phyloP scores from a whole-genome alignment of 140 eudicot genomes.

The Ambrosia hybrid region DNA sequence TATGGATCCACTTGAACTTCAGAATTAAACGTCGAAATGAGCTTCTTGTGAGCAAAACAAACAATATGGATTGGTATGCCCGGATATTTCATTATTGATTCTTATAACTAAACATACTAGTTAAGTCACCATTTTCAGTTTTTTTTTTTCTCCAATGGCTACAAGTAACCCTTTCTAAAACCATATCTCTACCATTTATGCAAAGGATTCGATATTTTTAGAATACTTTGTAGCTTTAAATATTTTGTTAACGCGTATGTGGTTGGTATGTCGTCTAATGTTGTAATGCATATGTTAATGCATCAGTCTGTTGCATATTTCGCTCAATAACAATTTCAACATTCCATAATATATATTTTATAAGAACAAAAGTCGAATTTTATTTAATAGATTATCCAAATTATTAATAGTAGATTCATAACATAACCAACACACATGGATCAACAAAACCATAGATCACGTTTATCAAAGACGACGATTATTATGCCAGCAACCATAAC shows the following conservation, averaged over 20 bases:
- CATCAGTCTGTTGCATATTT: not conserved
- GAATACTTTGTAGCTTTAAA: too few relatives aligned
- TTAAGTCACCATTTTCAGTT: too few relatives aligned
- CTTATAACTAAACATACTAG: not conserved
- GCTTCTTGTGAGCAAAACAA: too few relatives aligned
- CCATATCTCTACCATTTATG: too few relatives aligned
- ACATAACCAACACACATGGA: not conserved
- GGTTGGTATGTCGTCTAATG: not conserved
- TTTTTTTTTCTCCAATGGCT: too few relatives aligned
- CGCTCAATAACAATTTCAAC: not conserved
- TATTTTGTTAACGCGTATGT: too few relatives aligned
- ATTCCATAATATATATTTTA: not conserved
- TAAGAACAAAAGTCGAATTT: not conserved
- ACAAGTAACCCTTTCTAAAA: too few relatives aligned
- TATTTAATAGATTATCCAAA: not conserved
- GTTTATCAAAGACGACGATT: conserved; percentile 7
- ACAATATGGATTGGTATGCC: too few relatives aligned
- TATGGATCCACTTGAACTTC: too few relatives aligned
- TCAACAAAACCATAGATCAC: not conserved
- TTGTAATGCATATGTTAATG: not conserved
- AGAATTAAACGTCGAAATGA: too few relatives aligned
- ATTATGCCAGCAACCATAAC: conserved; percentile 15
- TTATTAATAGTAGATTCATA: not conserved
- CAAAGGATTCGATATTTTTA: too few relatives aligned
- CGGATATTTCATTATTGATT: too few relatives aligned